Base-by-base conservation (phyloP, 306 rosid species). In the Macrotyloma uniflorum region DNA sequence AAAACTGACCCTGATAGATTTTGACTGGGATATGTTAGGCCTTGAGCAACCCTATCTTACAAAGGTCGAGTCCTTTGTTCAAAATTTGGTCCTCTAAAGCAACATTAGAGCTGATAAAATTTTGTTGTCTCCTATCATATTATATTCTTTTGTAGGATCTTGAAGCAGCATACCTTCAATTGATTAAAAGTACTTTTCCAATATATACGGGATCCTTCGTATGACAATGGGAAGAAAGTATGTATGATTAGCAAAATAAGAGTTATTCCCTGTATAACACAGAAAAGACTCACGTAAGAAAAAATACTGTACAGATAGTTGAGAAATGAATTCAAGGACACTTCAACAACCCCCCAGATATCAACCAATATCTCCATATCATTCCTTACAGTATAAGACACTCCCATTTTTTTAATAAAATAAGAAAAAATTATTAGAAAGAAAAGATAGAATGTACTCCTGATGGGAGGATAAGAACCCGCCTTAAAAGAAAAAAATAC, bases 151-250 rank as follows among this genome's bases (percentile, higher is more conserved):
- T 28, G 49, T 66, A 55, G 64, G 71, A 76, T 40, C 54, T 38
- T 45, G 66, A 38, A 69, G 58, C 55, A 67, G 75, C 89, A 80
- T 85, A 93, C 99, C 99, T 91, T 93, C 77, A 95, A 81, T 33
- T 28, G 83, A 82, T 89, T 91, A 71, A 91, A 53, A 72, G 53
- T 43, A 63, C 65, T 88, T 84, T 71, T 93, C 97, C 98, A 91
- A 84, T 49, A 91, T 77, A 94, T 88, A 36, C 8, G 46, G 76
- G 70, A 49, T 65, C 99, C 99, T 82, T 93, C 97, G 1, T 87
- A 93, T 12, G 88, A 82, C 82, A 95, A 72, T 28, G 98, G 99
- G 83, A 86, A 95, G 87, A 87, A 85, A 40, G 75, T 87, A 83
- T 95, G 98, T 50, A 88, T 45, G 53, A 83, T 22, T 51, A 95